Percentiles rank a stretch among this genome's conserved stretches.
phyloP scores from a whole-genome alignment of 305 asterid genomes.

The Fraxinus albicans region DNA sequence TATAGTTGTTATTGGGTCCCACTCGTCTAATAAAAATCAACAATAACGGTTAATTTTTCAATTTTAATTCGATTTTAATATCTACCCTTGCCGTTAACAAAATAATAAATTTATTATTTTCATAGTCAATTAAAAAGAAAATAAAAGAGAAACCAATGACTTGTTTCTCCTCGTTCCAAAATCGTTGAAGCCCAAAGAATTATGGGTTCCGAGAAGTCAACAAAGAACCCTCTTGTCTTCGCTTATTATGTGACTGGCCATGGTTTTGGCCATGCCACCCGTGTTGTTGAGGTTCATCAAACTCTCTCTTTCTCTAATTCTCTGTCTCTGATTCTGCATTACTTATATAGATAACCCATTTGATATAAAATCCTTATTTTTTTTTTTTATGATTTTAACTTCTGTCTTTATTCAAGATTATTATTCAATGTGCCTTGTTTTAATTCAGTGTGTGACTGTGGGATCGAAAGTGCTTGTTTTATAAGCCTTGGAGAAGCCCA shows the following conservation, averaged over 20 bases:
- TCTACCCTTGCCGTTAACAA: too few relatives aligned
- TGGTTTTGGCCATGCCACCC: slow-evolving; percentile 97
- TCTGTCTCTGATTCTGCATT: background rate
- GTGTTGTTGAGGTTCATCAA: slow-evolving; percentile 78
- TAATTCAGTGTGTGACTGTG: background rate
- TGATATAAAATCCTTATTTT: background rate
- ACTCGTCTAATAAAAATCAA: too few relatives aligned
- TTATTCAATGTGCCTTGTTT: background rate
- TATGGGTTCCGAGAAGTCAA: slow-evolving; percentile 45
- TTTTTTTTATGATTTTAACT: background rate
- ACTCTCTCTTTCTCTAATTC: background rate
- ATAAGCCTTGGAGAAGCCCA: background rate
- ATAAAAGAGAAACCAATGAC: too few relatives aligned
- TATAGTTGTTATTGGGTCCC: too few relatives aligned
- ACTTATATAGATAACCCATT: background rate
- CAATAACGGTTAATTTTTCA: too few relatives aligned
- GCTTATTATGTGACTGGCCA: slow-evolving; percentile 98
- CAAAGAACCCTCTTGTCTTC: slow-evolving; percentile 53
- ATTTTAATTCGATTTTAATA: too few relatives aligned
- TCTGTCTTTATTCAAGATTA: background rate
- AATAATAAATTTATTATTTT: too few relatives aligned
- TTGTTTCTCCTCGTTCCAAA: too few relatives aligned
- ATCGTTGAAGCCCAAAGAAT: background rate
- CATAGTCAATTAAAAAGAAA: too few relatives aligned
- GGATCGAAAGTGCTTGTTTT: background rate